phyloP scores from a whole-genome alignment of 2,329 filamentous ascomycete genomes.

The Diatrype stigma region DNA sequence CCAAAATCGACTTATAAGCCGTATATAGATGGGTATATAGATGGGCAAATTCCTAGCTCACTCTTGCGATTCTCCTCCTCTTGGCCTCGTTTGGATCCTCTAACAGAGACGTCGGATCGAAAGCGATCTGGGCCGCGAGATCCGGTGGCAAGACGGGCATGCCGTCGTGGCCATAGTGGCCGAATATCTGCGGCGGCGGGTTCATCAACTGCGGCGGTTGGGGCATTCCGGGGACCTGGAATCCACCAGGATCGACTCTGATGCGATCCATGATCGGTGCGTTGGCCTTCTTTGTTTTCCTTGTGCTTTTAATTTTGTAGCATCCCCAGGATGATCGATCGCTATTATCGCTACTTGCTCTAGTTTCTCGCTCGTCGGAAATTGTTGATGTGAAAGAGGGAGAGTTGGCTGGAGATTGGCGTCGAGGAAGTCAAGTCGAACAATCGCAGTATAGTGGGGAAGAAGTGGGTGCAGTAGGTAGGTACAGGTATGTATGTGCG shows the following conservation, averaged over 20 bases:
- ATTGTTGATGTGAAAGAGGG: too few relatives aligned
- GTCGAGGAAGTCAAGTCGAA: background rate
- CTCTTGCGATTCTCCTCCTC: constrained; percentile 80
- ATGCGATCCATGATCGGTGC: constrained; percentile 46
- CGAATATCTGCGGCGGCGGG: constrained; percentile 67
- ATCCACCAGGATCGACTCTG: constrained; percentile 36
- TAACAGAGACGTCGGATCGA: constrained; percentile 51
- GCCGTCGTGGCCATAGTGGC: constrained; percentile 56
- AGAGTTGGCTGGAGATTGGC: too few relatives aligned
- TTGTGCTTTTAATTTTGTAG: too few relatives aligned
- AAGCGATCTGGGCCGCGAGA: constrained; percentile 56
- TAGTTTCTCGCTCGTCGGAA: background rate
- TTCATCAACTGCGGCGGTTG: constrained; percentile 58
- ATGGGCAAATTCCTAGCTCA: constrained; percentile 38
- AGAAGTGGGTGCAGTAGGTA: background rate
- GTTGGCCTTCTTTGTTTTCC: too few relatives aligned
- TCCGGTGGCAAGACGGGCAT: constrained; percentile 56
- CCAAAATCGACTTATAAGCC: background rate
- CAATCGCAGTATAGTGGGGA: background rate
- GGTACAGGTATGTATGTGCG: background rate
- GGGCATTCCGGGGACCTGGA: constrained; percentile 54
- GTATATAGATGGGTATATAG: background rate
- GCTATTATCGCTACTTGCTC: constrained; percentile 1
- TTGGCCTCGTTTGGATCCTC: constrained; percentile 78
- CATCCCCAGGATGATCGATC: too few relatives aligned